Evolutionary conservation across 177 flowering plant species (phyloP), one percentile per base, ranked within the genome.

Genomic region (Vitis hybrid): DNA sequence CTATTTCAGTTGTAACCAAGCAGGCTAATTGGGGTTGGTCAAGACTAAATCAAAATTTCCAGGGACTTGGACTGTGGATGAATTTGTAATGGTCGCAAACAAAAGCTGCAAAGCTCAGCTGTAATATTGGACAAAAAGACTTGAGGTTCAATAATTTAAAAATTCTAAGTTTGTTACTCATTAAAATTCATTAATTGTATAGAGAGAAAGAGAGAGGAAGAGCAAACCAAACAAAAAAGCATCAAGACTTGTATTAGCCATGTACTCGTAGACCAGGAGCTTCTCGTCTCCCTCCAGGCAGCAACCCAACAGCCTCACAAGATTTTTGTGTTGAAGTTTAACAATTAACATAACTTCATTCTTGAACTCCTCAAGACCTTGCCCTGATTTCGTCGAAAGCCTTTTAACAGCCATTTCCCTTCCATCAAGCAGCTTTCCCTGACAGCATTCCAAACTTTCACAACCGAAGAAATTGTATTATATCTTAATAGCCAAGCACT

Each of bases 211-310:
- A 13, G 10, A 16, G 19, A 56, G 14, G 5, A 10, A 39, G 4
- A 45, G 5, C 59, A 55, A 20, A 80, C 83, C 83, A 51, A 80
- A 80, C 2, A 80, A 48, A 18, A 55, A 48, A 15, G n/a, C 5
- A 60, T 80, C 80, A 8, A 76, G 73, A 58, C 76, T 80, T 15
- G 19, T 56, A 26, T 78, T 78, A 12, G 72, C 66, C 58, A 74
- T 53, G 55, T 45, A 73, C 20, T 74, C 80, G 26, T 73, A 77
- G 9, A 77, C 45, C 2, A 77, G 72, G 29, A 77, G 22, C 62
- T n/a, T 67, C 48, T 79, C 82, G 9, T 76, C 12, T 18, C 51
- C 15, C 45, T 70, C 65, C 1, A 70, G 5, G 66, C 79, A 76
- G 31, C 52, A 73, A 2, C 79, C 82, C 19, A 76, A 15, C 5